Evolutionary conservation across 2,329 filamentous ascomycete species (phyloP).

Genomic region (Diaporthe sp.): DNA sequence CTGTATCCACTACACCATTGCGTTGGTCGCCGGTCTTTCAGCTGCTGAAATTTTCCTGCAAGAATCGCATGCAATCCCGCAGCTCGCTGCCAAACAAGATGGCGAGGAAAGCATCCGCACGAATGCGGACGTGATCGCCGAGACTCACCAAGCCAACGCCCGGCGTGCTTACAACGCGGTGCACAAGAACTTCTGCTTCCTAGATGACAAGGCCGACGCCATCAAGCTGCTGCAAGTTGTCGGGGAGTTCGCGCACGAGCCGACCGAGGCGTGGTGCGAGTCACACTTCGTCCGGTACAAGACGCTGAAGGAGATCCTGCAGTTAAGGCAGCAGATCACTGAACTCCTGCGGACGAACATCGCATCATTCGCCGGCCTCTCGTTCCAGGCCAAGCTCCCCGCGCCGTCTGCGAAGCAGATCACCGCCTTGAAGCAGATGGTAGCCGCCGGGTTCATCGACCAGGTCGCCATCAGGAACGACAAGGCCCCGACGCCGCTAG

Average conservation of each 20-base stretch:
- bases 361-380: constrained; percentile 71
- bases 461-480: constrained; percentile 94
- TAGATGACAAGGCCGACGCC: constrained; percentile 88
- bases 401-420: constrained; percentile 77
- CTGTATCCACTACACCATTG: constrained; percentile 88
- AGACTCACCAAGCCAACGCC: constrained; percentile 77
- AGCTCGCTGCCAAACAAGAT: constrained; percentile 61
- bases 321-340: constrained; percentile 86
- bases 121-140: constrained; percentile 78
- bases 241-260: constrained; percentile 85
- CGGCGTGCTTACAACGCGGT: constrained; percentile 76
- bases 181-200: constrained; percentile 82
- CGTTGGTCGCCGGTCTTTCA: constrained; percentile 88
- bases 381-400: constrained; percentile 69
- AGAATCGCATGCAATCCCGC: constrained; percentile 81
- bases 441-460: constrained; percentile 93
- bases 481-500: constrained; percentile 80
- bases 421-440: constrained; percentile 88
- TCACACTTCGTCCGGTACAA: constrained; percentile 90
- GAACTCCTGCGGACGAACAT: constrained; percentile 84
- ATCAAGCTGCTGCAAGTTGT: constrained; percentile 92
- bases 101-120: constrained; percentile 67
- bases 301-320: constrained; percentile 86
- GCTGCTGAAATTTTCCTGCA: constrained; percentile 90
- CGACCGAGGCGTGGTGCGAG: constrained; percentile 81